Evolutionary conservation across 2,329 filamentous ascomycete genomes (phyloP), one percentile per base, ranked within the genome.

Genomic region (Cytospora chrysosperma): DNA sequence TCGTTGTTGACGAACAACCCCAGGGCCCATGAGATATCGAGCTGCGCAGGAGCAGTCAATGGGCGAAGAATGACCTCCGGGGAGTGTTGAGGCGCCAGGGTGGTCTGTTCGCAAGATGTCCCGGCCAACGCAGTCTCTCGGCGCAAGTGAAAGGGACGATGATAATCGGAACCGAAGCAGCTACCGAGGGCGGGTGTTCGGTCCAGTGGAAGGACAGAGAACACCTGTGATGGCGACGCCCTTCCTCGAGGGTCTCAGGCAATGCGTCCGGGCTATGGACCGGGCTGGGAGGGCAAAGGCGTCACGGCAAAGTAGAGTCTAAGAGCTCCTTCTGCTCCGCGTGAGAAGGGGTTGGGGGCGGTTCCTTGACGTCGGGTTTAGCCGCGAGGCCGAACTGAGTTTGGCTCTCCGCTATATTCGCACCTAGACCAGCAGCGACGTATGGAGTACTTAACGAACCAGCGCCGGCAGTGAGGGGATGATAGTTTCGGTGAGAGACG

Each of bases 21-120:
- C 60, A 60, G 53, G 57, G 61, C 64, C 64, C 64, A 65, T 65
- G 37, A 62, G 28, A 63, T 10, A 27, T 54, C 32, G 30, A 49
- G 47, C 28, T 53, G 61, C 17, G 30, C 24, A 43, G 49, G 17
- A 59, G 49, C 9, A 47, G 27, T 54, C n/a, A 27, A 26, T 57
- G 21, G 49, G 30, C 10, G 32, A 60, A 53, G 34, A 54, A 21
- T 8, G 26, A 58, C 24, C 8, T 10, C 19, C 13, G 8, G 54
- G 24, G 5, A 32, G 17, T 19, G 17, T 52, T 34, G 26, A 28
- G 30, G 55, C 54, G 17, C 21, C 54, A 40, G 59, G 28, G 54
- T 26, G 32, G 53, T 51, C 26, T 50, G 54, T 50, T 32, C 24
- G 60, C 60, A 32, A 58, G 56, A 43, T 43, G 40, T 59, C 51